Percentiles rank a stretch among this genome's conserved stretches.
phyloP scores from a whole-genome alignment of 2,329 filamentous ascomycete species.

The Paraphoma sp. region DNA sequence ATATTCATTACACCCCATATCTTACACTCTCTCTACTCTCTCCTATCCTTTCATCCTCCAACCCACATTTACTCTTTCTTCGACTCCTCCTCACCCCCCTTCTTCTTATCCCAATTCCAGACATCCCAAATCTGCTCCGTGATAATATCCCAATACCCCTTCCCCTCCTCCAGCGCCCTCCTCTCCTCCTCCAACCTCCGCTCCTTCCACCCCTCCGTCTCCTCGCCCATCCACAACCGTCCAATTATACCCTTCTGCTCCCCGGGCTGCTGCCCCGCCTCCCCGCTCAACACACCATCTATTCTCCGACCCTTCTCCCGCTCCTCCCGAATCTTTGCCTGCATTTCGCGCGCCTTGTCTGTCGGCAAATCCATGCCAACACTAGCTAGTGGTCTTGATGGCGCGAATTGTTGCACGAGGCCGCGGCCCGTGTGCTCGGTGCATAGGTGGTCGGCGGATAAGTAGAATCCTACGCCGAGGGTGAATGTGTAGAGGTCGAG shows the following conservation, averaged over 20 bases:
- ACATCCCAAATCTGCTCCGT: slow-evolving; percentile 57
- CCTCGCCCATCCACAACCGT: slow-evolving; percentile 49
- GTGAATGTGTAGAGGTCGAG: slow-evolving; percentile 66
- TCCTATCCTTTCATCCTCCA: not conserved
- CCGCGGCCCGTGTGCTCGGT: slow-evolving; percentile 50
- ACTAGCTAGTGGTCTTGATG: slow-evolving; percentile 11
- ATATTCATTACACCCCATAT: not conserved
- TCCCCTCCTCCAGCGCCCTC: slow-evolving; percentile 48
- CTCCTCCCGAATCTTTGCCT: slow-evolving; percentile 48
- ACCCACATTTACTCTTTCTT: slow-evolving; percentile 28
- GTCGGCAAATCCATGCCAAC: slow-evolving; percentile 36
- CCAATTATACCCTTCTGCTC: slow-evolving; percentile 36
- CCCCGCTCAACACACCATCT: slow-evolving; percentile 33
- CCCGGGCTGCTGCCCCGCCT: slow-evolving; percentile 32
- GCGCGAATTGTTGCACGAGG: slow-evolving; percentile 41
- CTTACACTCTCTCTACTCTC: not conserved
- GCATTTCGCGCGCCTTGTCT: slow-evolving; percentile 44
- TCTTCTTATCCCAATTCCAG: slow-evolving; percentile 53
- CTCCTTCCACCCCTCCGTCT: slow-evolving; percentile 55
- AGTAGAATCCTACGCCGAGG: slow-evolving; percentile 57
- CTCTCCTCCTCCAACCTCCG: slow-evolving; percentile 53
- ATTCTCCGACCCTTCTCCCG: slow-evolving; percentile 41
- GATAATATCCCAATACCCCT: slow-evolving; percentile 52
- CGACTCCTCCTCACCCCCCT: slow-evolving; percentile 24
- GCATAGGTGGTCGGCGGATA: slow-evolving; percentile 58